Conservation (phyloP, 2,329 filamentous ascomycete genomes). For the Trichophaea hybrida region DNA sequence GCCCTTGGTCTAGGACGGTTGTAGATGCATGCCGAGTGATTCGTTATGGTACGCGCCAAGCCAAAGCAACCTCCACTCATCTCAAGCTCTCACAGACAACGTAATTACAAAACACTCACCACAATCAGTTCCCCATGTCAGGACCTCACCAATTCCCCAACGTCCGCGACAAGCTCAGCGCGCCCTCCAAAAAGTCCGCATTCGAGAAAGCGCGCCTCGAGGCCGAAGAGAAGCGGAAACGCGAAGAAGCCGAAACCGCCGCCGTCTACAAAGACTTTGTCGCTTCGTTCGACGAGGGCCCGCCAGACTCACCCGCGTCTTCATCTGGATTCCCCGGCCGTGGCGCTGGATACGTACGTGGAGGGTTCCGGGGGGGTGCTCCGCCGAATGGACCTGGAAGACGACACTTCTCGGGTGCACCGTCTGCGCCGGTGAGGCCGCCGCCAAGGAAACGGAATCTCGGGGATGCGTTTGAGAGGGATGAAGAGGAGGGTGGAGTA, state of each 20-base stretch:
- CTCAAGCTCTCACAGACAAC: too few species aligned
- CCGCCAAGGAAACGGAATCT: slow-evolving; percentile 16
- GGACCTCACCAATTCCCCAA: slow-evolving; percentile 46
- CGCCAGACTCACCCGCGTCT: slow-evolving; percentile 19
- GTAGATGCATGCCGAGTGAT: too few species aligned
- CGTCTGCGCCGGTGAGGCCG: slow-evolving; percentile 27
- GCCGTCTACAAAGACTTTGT: slow-evolving; percentile 79
- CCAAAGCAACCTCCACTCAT: too few species aligned
- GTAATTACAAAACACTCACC: too few species aligned
- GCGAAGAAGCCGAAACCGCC: slow-evolving; percentile 75
- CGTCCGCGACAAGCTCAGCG: slow-evolving; percentile 61
- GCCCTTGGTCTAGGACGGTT: too few species aligned
- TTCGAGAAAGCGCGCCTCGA: slow-evolving; percentile 84
- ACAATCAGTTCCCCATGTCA: slow-evolving; percentile 25
- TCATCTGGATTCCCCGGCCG: slow-evolving; percentile 27
- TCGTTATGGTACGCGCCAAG: too few species aligned
- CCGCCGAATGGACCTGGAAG: slow-evolving; percentile 14
- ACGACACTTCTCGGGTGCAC: slow-evolving; percentile 26
- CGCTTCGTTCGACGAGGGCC: slow-evolving; percentile 47
- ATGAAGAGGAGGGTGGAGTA: slow-evolving; percentile 30
- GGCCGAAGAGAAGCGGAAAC: slow-evolving; percentile 70
- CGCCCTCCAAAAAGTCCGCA: slow-evolving; percentile 66
- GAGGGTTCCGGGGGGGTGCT: slow-evolving; percentile 13
- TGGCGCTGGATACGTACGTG: slow-evolving; percentile 24
- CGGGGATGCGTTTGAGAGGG: slow-evolving; percentile 17